Conservation (phyloP, 441 rosid genomes). For the Populus hybrid region DNA sequence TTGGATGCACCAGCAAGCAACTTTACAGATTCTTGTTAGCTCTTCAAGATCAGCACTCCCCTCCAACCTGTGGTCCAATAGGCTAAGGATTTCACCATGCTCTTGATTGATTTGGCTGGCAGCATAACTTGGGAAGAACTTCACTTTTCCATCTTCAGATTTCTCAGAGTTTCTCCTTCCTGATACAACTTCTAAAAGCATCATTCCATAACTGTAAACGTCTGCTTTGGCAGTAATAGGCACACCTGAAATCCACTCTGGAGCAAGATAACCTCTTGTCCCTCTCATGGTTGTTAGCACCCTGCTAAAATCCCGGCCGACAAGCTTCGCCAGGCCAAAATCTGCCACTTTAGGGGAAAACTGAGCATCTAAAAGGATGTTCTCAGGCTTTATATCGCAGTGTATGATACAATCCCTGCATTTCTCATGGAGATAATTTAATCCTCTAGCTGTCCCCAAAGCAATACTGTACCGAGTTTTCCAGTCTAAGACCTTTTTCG, state of each 20-base stretch:
- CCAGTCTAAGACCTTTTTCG: slow-evolving; percentile 42
- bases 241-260: slow-evolving; percentile 80
- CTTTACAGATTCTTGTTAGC: slow-evolving; percentile 49
- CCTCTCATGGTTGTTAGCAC: slow-evolving; percentile 81
- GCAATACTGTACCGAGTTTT: slow-evolving; percentile 50
- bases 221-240: slow-evolving; percentile 72
- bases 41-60: slow-evolving; percentile 44
- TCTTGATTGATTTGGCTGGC: slow-evolving; percentile 44
- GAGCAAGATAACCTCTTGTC: slow-evolving; percentile 78
- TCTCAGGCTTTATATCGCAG: slow-evolving; percentile 80
- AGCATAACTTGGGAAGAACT: slow-evolving; percentile 56
- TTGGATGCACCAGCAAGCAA: slow-evolving; percentile 81
- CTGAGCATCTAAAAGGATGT: slow-evolving; percentile 61
- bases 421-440: slow-evolving; percentile 69
- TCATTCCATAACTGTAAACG: slow-evolving; percentile 85
- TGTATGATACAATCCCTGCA: slow-evolving; percentile 83
- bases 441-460: slow-evolving; percentile 65
- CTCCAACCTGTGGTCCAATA: slow-evolving; percentile 47
- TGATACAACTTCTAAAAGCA: slow-evolving; percentile 66
- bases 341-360: slow-evolving; percentile 71
- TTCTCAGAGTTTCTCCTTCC: slow-evolving; percentile 67
- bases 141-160: slow-evolving; percentile 36
- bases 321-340: slow-evolving; percentile 74
- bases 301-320: slow-evolving; percentile 73
- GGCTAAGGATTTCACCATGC: slow-evolving; percentile 33